Conservation (phyloP, 345 rosid species). For the Rhodamnia argentea region DNA sequence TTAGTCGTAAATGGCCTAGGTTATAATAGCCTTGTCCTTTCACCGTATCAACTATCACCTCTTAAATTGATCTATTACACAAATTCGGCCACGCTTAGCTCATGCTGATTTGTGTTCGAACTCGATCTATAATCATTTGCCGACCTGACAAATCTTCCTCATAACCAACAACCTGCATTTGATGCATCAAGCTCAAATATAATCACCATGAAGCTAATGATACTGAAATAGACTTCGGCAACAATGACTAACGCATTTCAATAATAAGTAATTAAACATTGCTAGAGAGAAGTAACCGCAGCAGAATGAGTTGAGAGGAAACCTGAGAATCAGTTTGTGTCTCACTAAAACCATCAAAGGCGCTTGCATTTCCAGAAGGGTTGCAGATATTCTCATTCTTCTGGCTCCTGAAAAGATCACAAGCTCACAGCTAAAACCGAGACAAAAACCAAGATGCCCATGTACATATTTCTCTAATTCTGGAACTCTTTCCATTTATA, state of each 20-base stretch:
- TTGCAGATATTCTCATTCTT: constrained; percentile 28
- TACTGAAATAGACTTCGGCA: neutral
- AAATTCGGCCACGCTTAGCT: neutral
- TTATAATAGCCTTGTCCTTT: neutral
- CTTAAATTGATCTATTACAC: neutral
- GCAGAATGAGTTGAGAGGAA: constrained; percentile 1
- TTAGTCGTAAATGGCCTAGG: neutral
- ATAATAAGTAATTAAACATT: neutral
- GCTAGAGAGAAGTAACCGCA: neutral
- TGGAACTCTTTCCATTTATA: neutral
- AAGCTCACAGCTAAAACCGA: neutral
- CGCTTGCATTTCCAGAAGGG: constrained; percentile 21
- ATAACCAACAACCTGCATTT: constrained; percentile 72
- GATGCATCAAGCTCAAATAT: neutral
- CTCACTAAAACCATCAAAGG: constrained; percentile 69
- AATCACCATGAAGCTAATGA: neutral
- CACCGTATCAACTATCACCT: neutral
- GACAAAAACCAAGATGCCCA: neutral
- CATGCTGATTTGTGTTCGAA: constrained; percentile 76
- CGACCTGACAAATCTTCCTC: constrained; percentile 96
- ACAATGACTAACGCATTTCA: neutral
- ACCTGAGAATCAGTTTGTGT: constrained; percentile 99
- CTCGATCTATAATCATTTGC: constrained; percentile 95
- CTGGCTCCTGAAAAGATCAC: constrained; percentile 22
- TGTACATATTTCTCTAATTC: neutral